Base-by-base conservation (phyloP, 2,329 filamentous ascomycete species). In the Neocucurbitaria cava region DNA sequence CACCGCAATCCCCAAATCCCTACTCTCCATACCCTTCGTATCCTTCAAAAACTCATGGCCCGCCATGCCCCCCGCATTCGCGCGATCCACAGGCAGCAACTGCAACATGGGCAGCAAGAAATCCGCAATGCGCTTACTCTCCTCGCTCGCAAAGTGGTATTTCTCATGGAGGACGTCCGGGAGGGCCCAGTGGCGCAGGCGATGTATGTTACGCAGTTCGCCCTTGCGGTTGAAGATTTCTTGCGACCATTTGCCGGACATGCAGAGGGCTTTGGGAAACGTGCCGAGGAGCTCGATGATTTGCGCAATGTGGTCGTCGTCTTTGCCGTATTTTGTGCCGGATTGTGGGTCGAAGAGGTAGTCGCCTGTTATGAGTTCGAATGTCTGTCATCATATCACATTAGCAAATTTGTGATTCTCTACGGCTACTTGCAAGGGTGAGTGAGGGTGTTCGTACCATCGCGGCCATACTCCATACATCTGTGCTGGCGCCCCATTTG, bases 151-250 rank as follows among this genome's bases (percentile, higher is more conserved):
- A 77, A 96, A 98, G 76, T 98, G 95, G 72, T 99, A 99, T 74
- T 99, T 99, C 77, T 99, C 95, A 56, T 89, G 86, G 28, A 99
- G 82, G 1, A 99, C 95, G 69, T 98, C 94, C 0, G 93, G 87
- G 5, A 99, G 81, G 0, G 93, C 92, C 95, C 95, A 99, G 78
- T 98, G 94, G 47, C 95, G 90, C 60, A 99, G 84, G 40, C 95
- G 87, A 77, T 98, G 95, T 68, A 99, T 99, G 79, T 99, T 98
- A 54, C 95, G 91, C 33, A 99, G 85, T 75, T 99, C 95, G 66
- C 95, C 95, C 77, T 96, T 96, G 64, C 95, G 88, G 76, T 97
- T 98, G 82, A 99, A 99, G 60, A 99, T 99, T 76, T 98, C 95
- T 76, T 97, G 94, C 13, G 89, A 93, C 95, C 95, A 98, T 78